Base-by-base conservation (phyloP, 208 protist genomes). In the Leishmania lainsoni region DNA sequence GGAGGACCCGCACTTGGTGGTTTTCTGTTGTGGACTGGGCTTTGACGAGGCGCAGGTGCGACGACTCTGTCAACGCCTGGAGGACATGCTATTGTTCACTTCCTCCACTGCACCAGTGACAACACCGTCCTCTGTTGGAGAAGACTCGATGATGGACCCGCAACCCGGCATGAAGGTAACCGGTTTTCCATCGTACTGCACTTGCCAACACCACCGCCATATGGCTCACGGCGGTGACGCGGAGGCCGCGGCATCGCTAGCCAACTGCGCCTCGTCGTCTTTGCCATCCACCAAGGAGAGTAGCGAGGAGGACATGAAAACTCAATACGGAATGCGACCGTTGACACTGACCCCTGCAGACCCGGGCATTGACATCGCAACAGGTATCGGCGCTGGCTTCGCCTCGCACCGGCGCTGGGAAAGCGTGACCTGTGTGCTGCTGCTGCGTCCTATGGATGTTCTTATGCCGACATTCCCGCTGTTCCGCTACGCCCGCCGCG, bases 21-120 rank as follows among this genome's bases (percentile, higher is more conserved):
- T 94, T 14, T 94, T 92, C 75, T 92, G 83, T 83, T 94, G 85
- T 73, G 91, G 89, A 4, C 78, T 94, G 6, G 91, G 87, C 58
- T 89, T 92, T 76, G 84, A 87, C 35, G 83, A 88, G 74, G 2
- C 78, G 78, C 85, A 90, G 66, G 87, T 91, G 76, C 82, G 81
- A 75, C 73, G 63, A 65, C 79, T 94, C 49, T 93, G 89, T 49
- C 83, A 83, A 54, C 59, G 79, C 52, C 75, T 94, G 16, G 91
- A 94, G 83, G 81, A 80, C 48, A 85, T 93, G 78, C 85, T 92
- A 73, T 75, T 86, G 48, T 61, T 48, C 58, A 70, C 75, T 10
- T 58, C 81, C 9, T 32, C 77, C 14, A 61, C 76, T 0, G 70
- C 80, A 5, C 63, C 45, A 20, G 78, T 65, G 76, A 78, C 54